A percentile compares a stretch with the other conserved stretches of the same genome.
Evolutionary conservation across 257 asterid genomes (phyloP).

Genomic region (Coffea canephora): DNA sequence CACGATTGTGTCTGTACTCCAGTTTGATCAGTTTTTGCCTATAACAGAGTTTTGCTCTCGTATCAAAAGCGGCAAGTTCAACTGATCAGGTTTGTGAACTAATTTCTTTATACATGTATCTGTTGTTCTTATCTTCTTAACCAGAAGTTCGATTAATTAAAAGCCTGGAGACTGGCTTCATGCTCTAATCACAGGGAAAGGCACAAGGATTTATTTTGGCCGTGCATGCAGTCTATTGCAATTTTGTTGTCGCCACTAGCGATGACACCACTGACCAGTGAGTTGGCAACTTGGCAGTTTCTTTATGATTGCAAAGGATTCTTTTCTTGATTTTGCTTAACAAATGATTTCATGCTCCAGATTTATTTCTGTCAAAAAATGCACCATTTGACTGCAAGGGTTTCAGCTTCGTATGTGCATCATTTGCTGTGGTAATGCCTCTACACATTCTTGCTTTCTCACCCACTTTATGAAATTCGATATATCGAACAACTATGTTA

Average conservation of each 20-base stretch:
- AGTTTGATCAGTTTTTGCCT: conserved; percentile 10
- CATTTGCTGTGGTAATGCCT: conserved; percentile 64
- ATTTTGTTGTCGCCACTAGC: conserved; percentile 83
- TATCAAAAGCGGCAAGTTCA: conserved; percentile 68
- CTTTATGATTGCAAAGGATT: too few species aligned
- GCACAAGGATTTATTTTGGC: conserved; percentile 90
- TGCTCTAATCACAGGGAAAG: conserved; percentile 56
- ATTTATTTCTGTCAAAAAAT: conserved; percentile 68
- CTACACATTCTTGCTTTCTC: background rate
- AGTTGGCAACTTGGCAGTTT: conserved; percentile 20
- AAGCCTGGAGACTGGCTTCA: background rate
- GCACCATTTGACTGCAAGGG: conserved; percentile 96
- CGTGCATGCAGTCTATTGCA: conserved; percentile 67
- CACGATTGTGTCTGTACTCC: background rate
- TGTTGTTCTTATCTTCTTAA: background rate
- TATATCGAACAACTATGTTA: too few species aligned
- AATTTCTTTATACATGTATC: background rate
- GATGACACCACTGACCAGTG: conserved; percentile 89
- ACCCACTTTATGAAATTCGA: background rate
- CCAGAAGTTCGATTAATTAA: background rate
- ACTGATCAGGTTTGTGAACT: conserved; percentile 66
- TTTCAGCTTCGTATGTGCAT: conserved; percentile 81
- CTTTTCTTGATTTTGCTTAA: background rate
- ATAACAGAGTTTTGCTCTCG: conserved; percentile 76
- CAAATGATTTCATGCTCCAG: conserved; percentile 42